Evolutionary conservation across 208 protist genomes (phyloP).

Genomic region (Trypanosoma rangeli): DNA sequence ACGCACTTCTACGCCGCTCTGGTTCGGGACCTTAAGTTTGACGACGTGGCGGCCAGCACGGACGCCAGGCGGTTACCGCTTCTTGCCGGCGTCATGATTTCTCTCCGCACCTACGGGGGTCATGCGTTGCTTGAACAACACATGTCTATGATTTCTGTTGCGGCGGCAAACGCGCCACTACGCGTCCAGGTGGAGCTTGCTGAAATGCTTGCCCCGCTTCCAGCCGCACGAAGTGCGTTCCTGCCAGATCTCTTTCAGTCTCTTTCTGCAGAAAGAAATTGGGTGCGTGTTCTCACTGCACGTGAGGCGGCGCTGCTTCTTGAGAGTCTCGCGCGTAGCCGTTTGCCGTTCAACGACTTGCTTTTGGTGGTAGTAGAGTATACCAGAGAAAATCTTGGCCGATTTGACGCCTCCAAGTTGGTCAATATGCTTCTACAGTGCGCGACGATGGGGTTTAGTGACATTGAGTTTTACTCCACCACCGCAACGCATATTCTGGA

Average conservation of each 20-base stretch:
- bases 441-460: conserved; percentile 57
- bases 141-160: conserved; percentile 64
- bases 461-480: conserved; percentile 73
- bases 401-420: conserved; percentile 48
- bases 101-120: conserved; percentile 59
- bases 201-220: conserved; percentile 44
- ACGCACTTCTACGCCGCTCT: conserved; percentile 44
- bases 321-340: conserved; percentile 46
- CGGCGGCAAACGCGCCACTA: conserved; percentile 50
- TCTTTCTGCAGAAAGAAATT: conserved; percentile 46
- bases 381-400: conserved; percentile 38
- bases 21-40: conserved; percentile 48
- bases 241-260: conserved; percentile 57
- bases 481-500: conserved; percentile 64
- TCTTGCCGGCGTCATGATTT: conserved; percentile 49
- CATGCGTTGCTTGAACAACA: conserved; percentile 54
- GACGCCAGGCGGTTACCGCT: conserved; percentile 40
- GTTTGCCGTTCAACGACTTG: conserved; percentile 36
- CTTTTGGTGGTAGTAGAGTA: conserved; percentile 62
- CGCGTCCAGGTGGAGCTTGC: conserved; percentile 60
- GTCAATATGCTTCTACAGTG: conserved; percentile 59
- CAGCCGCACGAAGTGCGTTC: conserved; percentile 42
- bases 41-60: conserved; percentile 47
- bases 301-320: conserved; percentile 52
- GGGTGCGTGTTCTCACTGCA: conserved; percentile 44